Conservation (phyloP, 1,284 basidiomycete genomes). For the Somion occarium region DNA sequence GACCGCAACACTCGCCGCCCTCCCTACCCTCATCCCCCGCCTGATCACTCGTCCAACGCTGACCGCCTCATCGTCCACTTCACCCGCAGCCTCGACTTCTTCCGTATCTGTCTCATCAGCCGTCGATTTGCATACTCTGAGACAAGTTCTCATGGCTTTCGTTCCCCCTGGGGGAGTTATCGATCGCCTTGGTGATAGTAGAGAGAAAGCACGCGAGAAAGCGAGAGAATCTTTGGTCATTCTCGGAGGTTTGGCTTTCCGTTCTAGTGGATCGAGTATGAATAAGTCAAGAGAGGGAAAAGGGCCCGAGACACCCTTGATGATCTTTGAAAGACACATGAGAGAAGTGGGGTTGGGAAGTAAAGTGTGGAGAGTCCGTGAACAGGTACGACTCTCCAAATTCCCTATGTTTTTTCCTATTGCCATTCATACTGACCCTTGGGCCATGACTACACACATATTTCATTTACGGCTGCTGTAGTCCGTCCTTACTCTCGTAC, state of each 20-base stretch:
- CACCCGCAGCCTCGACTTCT: slow-evolving; percentile 40
- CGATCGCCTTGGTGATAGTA: slow-evolving; percentile 77
- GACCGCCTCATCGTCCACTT: slow-evolving; percentile 44
- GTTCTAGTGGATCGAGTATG: slow-evolving; percentile 41
- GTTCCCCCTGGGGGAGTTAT: slow-evolving; percentile 72
- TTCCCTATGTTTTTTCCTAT: too few relatives aligned
- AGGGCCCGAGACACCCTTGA: slow-evolving; percentile 69
- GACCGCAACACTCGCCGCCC: slow-evolving; percentile 62
- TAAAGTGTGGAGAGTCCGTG: slow-evolving; percentile 78
- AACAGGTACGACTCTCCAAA: slow-evolving; percentile 58
- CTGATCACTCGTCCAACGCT: slow-evolving; percentile 39
- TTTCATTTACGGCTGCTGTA: slow-evolving; percentile 21
- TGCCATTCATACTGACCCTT: too few relatives aligned
- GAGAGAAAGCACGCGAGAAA: slow-evolving; percentile 68
- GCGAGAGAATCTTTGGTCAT: slow-evolving; percentile 73
- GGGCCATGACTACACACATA: not conserved
- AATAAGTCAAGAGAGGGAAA: slow-evolving; percentile 58
- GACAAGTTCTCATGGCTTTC: slow-evolving; percentile 62
- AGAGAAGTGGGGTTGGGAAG: slow-evolving; percentile 71
- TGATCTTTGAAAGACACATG: slow-evolving; percentile 73
- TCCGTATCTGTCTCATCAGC: slow-evolving; percentile 38
- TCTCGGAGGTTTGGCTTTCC: slow-evolving; percentile 69
- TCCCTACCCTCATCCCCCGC: slow-evolving; percentile 60
- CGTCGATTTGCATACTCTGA: slow-evolving; percentile 54
- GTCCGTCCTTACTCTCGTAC: slow-evolving; percentile 63